phyloP scores from a whole-genome alignment of 2,329 filamentous ascomycete species.

The Dothistroma pini region DNA sequence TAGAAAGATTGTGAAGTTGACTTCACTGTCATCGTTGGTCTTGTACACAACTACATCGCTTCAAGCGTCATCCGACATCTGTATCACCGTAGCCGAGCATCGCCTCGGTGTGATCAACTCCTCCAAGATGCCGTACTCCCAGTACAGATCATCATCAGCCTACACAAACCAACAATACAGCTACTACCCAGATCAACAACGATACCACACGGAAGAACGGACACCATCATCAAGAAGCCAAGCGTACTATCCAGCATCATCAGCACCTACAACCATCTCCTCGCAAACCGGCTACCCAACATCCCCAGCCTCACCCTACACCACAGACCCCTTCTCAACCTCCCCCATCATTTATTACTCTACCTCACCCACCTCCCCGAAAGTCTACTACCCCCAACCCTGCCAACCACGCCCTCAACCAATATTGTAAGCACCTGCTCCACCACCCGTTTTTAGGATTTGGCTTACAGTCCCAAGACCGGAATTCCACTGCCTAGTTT shows the following conservation, averaged over 20 bases:
- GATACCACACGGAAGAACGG: not conserved
- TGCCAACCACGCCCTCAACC: not conserved
- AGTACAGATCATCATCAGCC: not conserved
- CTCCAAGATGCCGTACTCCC: not conserved
- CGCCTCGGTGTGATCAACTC: not conserved
- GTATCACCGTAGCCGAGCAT: not conserved
- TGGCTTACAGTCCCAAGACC: slow-evolving; percentile 15
- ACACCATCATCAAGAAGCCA: not conserved
- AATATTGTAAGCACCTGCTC: too few relatives aligned
- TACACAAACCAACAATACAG: not conserved
- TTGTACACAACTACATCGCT: too few relatives aligned
- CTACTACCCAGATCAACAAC: not conserved
- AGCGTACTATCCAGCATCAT: not conserved
- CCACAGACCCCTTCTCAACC: not conserved
- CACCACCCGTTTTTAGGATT: too few relatives aligned
- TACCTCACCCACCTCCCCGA: not conserved
- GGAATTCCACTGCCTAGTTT: slow-evolving; percentile 26
- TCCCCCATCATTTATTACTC: not conserved
- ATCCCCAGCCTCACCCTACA: not conserved
- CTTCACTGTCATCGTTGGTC: not conserved
- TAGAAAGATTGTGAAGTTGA: not conserved
- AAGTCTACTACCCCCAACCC: not conserved
- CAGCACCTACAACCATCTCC: not conserved
- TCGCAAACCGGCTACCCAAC: not conserved
- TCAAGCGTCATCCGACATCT: not conserved